phyloP scores from a whole-genome alignment of 2,329 filamentous ascomycete genomes.

The Aureobasidium pullulans region DNA sequence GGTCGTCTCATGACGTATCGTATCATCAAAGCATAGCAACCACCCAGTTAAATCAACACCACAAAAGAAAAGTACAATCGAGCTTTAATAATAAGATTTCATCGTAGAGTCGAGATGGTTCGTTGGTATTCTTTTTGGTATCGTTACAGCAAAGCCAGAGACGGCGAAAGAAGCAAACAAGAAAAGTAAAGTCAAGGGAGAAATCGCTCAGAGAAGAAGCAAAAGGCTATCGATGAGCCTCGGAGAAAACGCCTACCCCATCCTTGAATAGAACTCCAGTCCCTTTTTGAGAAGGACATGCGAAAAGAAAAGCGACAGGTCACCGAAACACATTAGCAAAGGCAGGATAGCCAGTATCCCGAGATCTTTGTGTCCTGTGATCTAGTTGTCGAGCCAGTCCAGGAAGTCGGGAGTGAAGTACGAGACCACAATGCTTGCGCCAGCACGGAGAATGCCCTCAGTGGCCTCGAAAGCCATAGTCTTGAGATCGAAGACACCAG shows the following conservation, averaged over 20 bases:
- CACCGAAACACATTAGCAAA: not conserved
- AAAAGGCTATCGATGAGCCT: not conserved
- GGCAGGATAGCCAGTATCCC: not conserved
- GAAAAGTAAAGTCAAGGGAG: not conserved
- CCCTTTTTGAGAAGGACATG: not conserved
- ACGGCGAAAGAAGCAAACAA: not conserved
- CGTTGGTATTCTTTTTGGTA: not conserved
- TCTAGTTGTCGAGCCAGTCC: slow-evolving; percentile 47
- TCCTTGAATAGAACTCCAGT: not conserved
- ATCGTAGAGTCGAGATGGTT: not conserved
- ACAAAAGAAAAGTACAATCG: too few species aligned
- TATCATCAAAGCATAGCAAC: too few species aligned
- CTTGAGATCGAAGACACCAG: slow-evolving; percentile 92
- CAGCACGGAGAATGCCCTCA: slow-evolving; percentile 85
- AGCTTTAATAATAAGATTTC: too few species aligned
- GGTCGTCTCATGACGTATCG: too few species aligned
- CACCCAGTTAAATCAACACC: too few species aligned
- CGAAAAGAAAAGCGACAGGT: too few species aligned
- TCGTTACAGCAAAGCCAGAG: not conserved
- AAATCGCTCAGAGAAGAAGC: not conserved
- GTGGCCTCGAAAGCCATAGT: slow-evolving; percentile 92
- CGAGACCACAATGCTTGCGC: slow-evolving; percentile 84
- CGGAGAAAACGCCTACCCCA: not conserved
- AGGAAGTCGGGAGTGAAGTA: slow-evolving; percentile 84
- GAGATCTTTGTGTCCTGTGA: not conserved